Base-by-base conservation (phyloP, 805 yeast genomes). In the Wickerhamomyces silvicola region DNA sequence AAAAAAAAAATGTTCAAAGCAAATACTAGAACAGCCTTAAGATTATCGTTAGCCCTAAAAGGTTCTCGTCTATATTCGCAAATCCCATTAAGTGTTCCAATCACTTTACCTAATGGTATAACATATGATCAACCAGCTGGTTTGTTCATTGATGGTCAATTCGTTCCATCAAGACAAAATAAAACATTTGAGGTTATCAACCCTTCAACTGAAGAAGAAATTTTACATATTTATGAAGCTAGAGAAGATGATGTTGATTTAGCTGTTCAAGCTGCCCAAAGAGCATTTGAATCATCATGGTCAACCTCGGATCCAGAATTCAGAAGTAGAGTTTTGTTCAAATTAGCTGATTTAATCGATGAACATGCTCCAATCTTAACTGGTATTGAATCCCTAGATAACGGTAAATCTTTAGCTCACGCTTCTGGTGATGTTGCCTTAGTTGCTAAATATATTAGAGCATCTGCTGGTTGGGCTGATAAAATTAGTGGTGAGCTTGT, bases 231-330 rank as follows among this genome's bases (percentile, higher is more conserved):
- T 31, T 78, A 81, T 52, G 88, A 81, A 54, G 95, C 92, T 31
- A 66, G 72, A 41, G 77, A 63, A 30, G 87, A 70, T 35, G 95
- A 85, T 56, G 78, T 85, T 29, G 92, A 86, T 45, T 38, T 62
- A 33, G 97, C 97, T 12, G 95, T 90, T 21, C 72, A 75, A 17
- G 94, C 94, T 22, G 97, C 97, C 28, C 65, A 72, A 42, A 66
- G 64, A 24, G 96, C 96, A 9, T 85, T 80, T 67, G 66, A 78
- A 28, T 60, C 70, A 24, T 65, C 63, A 30, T 86, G 95, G 94
- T 72, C 85, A 30, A 66, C 67, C 22, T 66, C 70, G 22, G 80
- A 82, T 43, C 92, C 94, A 15, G 59, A 69, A 19, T 37, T 72
- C 38, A 77, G 95, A 57, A 77, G 79, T 28, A 62, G 57, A 36